phyloP scores from a whole-genome alignment of 2,329 filamentous ascomycete species.

The Zopfia rhizophila region DNA sequence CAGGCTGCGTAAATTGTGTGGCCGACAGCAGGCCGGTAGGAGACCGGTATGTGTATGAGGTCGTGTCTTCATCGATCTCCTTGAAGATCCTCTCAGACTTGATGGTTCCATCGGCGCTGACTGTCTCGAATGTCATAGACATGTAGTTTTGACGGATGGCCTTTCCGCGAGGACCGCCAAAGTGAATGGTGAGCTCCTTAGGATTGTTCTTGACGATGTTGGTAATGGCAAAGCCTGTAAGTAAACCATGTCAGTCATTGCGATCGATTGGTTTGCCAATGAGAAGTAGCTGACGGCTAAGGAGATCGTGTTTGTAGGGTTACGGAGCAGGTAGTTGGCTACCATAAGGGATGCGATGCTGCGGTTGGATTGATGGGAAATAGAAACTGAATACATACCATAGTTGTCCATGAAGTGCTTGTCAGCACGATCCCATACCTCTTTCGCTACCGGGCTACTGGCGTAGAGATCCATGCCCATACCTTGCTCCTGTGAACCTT shows the following conservation, averaged over 20 bases:
- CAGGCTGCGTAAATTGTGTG: slow-evolving; percentile 98
- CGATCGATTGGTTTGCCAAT: slow-evolving; percentile 7
- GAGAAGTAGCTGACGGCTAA: slow-evolving; percentile 1
- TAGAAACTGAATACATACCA: slow-evolving; percentile 67
- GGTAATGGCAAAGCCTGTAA: slow-evolving; percentile 91
- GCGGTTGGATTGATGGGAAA: too few relatives aligned
- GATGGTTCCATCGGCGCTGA: slow-evolving; percentile 87
- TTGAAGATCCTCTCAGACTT: slow-evolving; percentile 99
- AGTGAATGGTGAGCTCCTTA: slow-evolving; percentile 98
- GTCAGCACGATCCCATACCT: slow-evolving; percentile 91
- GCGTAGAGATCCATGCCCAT: slow-evolving; percentile 99
- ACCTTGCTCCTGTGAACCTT: slow-evolving; percentile 97
- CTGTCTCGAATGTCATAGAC: slow-evolving; percentile 99
- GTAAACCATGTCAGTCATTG: too few relatives aligned
- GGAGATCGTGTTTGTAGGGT: too few relatives aligned
- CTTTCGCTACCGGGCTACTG: slow-evolving; percentile 92
- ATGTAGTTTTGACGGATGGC: slow-evolving; percentile 99
- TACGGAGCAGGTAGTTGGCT: too few relatives aligned
- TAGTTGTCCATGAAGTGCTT: slow-evolving; percentile 99
- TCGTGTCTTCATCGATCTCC: slow-evolving; percentile 90
- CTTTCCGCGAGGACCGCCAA: slow-evolving; percentile 95
- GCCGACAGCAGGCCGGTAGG: slow-evolving; percentile 94
- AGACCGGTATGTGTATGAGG: slow-evolving; percentile 96
- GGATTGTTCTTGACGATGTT: slow-evolving; percentile 99
- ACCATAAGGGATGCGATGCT: too few relatives aligned